Conservation (phyloP, 1,284 basidiomycete genomes). For the Cutaneotrichosporon dermatis region DNA sequence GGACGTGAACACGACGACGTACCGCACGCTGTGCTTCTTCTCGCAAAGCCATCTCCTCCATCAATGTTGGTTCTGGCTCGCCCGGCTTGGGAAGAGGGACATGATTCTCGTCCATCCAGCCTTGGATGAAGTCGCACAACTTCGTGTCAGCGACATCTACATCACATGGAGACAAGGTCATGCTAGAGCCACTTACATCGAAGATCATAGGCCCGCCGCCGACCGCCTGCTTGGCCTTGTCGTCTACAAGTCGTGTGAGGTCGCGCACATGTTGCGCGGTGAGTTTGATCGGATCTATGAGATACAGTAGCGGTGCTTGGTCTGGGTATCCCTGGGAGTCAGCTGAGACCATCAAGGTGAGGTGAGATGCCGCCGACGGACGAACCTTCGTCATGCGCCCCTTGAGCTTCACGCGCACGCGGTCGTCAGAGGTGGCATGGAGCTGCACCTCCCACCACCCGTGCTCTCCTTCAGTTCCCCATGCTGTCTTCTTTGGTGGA, state of each 20-base stretch:
- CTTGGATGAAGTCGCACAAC: slow-evolving; percentile 38
- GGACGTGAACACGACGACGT: slow-evolving; percentile 13
- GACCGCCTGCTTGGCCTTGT: slow-evolving; percentile 34
- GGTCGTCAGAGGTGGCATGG: slow-evolving; percentile 30
- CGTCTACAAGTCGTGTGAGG: slow-evolving; percentile 37
- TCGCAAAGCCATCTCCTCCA: slow-evolving; percentile 47
- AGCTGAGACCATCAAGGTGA: not conserved
- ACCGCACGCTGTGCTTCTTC: slow-evolving; percentile 46
- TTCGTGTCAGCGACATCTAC: slow-evolving; percentile 14
- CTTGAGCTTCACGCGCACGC: slow-evolving; percentile 39
- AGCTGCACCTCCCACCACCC: slow-evolving; percentile 46
- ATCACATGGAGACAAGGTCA: too few species aligned
- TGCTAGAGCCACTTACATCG: slow-evolving; percentile 30
- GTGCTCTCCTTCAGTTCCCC: slow-evolving; percentile 40
- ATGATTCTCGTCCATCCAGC: slow-evolving; percentile 44
- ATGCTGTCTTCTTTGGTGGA: slow-evolving; percentile 42
- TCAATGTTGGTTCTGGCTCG: slow-evolving; percentile 37
- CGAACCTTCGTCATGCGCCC: slow-evolving; percentile 41
- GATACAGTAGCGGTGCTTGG: slow-evolving; percentile 29
- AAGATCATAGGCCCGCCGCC: slow-evolving; percentile 43
- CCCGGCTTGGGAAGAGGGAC: slow-evolving; percentile 37
- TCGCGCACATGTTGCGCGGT: slow-evolving; percentile 35
- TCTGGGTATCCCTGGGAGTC: not conserved
- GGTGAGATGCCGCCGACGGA: slow-evolving; percentile 1
- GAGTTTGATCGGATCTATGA: slow-evolving; percentile 38